Percentiles rank a stretch among this genome's conserved stretches.
phyloP scores from a whole-genome alignment of 2,329 filamentous ascomycete genomes.

The Pseudogymnoascus sp. region DNA sequence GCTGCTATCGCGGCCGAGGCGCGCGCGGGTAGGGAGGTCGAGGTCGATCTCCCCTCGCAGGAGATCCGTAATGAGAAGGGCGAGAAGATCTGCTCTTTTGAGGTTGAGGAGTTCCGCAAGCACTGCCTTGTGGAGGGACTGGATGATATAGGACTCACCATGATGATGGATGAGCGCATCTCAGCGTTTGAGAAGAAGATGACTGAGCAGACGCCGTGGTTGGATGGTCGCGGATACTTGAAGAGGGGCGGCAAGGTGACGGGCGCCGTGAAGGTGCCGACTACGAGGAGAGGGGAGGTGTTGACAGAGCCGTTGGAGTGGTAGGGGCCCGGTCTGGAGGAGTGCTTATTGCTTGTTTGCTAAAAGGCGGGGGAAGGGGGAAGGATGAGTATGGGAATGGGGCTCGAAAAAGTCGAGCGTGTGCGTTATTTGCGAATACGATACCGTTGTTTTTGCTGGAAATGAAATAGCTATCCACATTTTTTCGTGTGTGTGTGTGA shows the following conservation, averaged over 20 bases:
- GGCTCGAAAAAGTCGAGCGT: neutral
- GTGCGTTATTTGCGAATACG: neutral
- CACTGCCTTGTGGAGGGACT: slow-evolving; percentile 90
- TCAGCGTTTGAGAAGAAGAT: slow-evolving; percentile 70
- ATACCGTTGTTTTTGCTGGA: neutral
- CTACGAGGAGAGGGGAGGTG: slow-evolving; percentile 79
- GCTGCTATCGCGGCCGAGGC: slow-evolving; percentile 70
- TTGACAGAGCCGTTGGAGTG: slow-evolving; percentile 83
- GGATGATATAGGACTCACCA: slow-evolving; percentile 90
- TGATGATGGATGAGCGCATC: slow-evolving; percentile 89
- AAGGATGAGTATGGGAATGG: neutral
- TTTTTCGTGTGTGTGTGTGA: too few species aligned
- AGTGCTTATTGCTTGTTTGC: too few species aligned
- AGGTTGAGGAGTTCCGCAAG: slow-evolving; percentile 88
- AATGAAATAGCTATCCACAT: neutral
- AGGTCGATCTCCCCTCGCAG: slow-evolving; percentile 83
- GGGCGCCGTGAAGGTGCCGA: slow-evolving; percentile 65
- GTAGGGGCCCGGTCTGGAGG: too few species aligned
- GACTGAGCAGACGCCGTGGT: slow-evolving; percentile 74
- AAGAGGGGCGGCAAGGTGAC: slow-evolving; percentile 49
- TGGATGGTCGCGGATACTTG: slow-evolving; percentile 80
- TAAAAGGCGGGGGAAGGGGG: neutral
- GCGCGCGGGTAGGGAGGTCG: slow-evolving; percentile 70
- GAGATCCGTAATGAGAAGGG: slow-evolving; percentile 69
- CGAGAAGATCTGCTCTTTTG: slow-evolving; percentile 66